phyloP scores from a whole-genome alignment of 345 rosid genomes.

The Alliaria petiolata region DNA sequence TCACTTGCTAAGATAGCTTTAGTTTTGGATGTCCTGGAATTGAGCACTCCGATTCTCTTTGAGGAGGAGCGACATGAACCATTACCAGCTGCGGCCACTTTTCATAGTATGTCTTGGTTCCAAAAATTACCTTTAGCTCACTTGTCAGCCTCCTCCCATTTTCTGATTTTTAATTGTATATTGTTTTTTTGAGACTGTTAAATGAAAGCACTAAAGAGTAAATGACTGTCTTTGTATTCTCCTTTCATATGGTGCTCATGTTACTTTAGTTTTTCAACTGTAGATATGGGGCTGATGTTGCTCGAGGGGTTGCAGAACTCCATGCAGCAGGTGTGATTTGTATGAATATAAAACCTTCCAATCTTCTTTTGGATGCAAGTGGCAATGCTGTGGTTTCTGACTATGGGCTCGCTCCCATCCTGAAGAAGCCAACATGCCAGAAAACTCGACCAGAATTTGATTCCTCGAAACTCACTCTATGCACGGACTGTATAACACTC shows the following conservation, averaged over 20 bases:
- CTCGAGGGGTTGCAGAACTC: slow-evolving; percentile 93
- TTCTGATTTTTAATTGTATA: background rate
- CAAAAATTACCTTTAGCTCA: too few relatives aligned
- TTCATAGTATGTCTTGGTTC: too few relatives aligned
- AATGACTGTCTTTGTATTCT: background rate
- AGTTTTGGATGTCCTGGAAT: background rate
- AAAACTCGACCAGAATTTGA: slow-evolving; percentile 66
- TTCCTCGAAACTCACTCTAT: slow-evolving; percentile 61
- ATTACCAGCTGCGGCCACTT: background rate
- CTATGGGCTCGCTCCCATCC: slow-evolving; percentile 81
- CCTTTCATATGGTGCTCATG: background rate
- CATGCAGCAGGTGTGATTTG: slow-evolving; percentile 98
- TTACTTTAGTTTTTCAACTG: slow-evolving; percentile 26
- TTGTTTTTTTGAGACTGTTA: background rate
- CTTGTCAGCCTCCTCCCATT: too few relatives aligned
- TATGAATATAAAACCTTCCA: slow-evolving; percentile 94
- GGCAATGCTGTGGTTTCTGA: slow-evolving; percentile 95
- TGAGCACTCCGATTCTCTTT: background rate
- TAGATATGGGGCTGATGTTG: slow-evolving; percentile 94
- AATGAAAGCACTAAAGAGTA: background rate
- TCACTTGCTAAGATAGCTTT: background rate
- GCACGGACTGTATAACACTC: slow-evolving; percentile 81
- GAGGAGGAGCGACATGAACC: background rate
- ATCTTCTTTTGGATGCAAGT: slow-evolving; percentile 76
- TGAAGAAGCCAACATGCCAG: slow-evolving; percentile 82